phyloP scores from a whole-genome alignment of 1,139 yeast species.

The Candida dubliniensis region DNA sequence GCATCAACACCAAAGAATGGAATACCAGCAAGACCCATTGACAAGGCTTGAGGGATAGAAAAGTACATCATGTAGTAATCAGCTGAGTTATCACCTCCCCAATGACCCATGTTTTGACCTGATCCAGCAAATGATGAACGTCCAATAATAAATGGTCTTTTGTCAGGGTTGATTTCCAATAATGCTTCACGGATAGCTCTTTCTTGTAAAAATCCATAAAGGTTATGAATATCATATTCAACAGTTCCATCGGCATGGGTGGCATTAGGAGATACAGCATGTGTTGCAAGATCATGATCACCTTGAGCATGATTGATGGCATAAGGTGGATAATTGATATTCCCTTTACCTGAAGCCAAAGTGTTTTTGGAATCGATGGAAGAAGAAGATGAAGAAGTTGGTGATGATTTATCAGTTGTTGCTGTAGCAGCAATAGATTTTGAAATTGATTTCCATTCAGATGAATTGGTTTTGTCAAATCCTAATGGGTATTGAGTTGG shows the following conservation, averaged over 20 bases:
- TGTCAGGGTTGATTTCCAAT: constrained; percentile 18
- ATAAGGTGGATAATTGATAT: constrained; percentile 35
- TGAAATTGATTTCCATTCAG: constrained; percentile 20
- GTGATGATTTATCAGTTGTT: constrained; percentile 14
- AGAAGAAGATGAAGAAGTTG: constrained; percentile 17
- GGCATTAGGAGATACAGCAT: constrained; percentile 30
- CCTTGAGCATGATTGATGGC: constrained; percentile 25
- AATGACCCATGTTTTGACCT: constrained; percentile 22
- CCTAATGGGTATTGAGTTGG: constrained; percentile 21
- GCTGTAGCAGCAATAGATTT: constrained; percentile 17
- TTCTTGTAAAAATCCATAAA: constrained; percentile 21
- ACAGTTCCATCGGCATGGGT: constrained; percentile 30
- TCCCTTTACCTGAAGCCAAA: constrained; percentile 25
- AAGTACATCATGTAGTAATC: constrained; percentile 22
- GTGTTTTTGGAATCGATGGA: constrained; percentile 20
- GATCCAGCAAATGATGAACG: constrained; percentile 23
- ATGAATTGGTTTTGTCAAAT: constrained; percentile 20
- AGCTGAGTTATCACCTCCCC: constrained; percentile 27
- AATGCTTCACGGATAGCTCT: constrained; percentile 21
- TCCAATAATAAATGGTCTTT: constrained; percentile 23
- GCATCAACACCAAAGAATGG: constrained; percentile 27
- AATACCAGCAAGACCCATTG: constrained; percentile 22
- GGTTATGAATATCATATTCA: constrained; percentile 28
- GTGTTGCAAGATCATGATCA: constrained; percentile 27
- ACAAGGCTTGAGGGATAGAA: constrained; percentile 25